Percentiles rank a stretch among this genome's conserved stretches.
Conservation (phyloP, 345 rosid genomes). For the Raphanus sativus region DNA sequence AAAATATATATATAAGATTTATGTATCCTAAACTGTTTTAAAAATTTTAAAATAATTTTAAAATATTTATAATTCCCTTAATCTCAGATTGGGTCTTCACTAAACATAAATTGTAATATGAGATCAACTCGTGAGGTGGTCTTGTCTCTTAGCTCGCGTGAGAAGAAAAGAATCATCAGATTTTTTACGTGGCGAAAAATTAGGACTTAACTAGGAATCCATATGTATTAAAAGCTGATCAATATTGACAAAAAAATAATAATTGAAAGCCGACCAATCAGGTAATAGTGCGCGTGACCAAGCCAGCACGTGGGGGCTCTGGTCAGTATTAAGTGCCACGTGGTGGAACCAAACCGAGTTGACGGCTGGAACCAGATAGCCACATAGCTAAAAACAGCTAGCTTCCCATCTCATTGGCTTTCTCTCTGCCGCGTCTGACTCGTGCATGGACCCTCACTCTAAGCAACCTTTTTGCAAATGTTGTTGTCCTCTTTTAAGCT, state of each 20-base stretch:
- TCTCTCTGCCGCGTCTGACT: conserved; percentile 9
- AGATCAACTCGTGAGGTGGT: background rate
- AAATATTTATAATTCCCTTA: too few relatives aligned
- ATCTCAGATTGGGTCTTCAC: too few relatives aligned
- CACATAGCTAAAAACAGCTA: conserved; percentile 19
- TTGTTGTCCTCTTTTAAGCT: conserved; percentile 3
- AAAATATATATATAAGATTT: too few relatives aligned
- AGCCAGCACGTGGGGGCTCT: conserved; percentile 10
- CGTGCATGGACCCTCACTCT: conserved; percentile 19
- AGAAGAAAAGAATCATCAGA: background rate
- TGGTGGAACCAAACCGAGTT: conserved; percentile 25
- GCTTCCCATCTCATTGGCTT: conserved; percentile 20
- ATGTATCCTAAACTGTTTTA: too few relatives aligned
- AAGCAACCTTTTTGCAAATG: background rate
- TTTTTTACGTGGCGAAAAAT: conserved; percentile 16
- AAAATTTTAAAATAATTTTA: too few relatives aligned
- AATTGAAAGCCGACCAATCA: conserved; percentile 11
- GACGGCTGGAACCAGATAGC: conserved; percentile 33
- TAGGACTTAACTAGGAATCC: conserved; percentile 11
- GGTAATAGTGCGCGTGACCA: background rate
- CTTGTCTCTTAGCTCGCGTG: background rate
- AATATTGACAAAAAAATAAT: background rate
- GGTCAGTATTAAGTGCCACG: conserved; percentile 3
- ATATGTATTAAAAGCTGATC: conserved; percentile 1
- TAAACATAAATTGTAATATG: background rate